These are phyloP conservation scores for Lactarius deliciosus DNA, from an alignment of 768 basidiomycete species.

Conservation along the genomic window DNA sequence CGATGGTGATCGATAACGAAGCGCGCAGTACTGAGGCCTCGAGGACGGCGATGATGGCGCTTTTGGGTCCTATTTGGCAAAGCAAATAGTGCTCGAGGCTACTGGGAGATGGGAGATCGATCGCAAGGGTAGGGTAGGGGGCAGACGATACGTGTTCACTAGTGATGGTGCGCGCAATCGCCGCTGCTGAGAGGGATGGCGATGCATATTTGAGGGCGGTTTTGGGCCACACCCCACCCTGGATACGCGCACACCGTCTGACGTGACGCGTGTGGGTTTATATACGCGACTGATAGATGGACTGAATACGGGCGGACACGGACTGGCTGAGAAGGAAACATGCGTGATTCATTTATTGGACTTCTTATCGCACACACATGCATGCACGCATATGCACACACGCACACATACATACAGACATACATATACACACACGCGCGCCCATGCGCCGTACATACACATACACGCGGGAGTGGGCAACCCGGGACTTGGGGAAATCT, in stretches of 20 bases:
- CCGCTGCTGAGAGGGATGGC: not conserved
- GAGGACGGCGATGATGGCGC: constrained; percentile 10
- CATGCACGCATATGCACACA: constrained; percentile 2
- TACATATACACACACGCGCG: not conserved
- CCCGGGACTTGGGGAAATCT: constrained; percentile 11
- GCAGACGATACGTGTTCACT: not conserved
- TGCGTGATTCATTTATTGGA: constrained; percentile 15
- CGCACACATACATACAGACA: not conserved
- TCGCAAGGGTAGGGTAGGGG: not conserved
- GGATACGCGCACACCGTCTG: not conserved
- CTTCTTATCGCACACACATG: constrained; percentile 13
- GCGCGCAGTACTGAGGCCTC: constrained; percentile 10
- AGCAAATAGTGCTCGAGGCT: not conserved
- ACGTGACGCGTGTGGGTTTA: too few relatives aligned
- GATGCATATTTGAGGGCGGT: too few relatives aligned
- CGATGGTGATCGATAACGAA: constrained; percentile 16
- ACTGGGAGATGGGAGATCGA: constrained; percentile 4
- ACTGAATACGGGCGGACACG: not conserved
- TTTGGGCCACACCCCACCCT: not conserved
- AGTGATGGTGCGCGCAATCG: constrained; percentile 2
- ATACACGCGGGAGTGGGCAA: constrained; percentile 14
- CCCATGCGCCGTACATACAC: not conserved
- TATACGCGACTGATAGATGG: not conserved
- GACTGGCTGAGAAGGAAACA: not conserved
- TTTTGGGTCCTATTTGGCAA: not conserved